phyloP scores from a whole-genome alignment of 306 rosid species.

The Prunus armeniaca region DNA sequence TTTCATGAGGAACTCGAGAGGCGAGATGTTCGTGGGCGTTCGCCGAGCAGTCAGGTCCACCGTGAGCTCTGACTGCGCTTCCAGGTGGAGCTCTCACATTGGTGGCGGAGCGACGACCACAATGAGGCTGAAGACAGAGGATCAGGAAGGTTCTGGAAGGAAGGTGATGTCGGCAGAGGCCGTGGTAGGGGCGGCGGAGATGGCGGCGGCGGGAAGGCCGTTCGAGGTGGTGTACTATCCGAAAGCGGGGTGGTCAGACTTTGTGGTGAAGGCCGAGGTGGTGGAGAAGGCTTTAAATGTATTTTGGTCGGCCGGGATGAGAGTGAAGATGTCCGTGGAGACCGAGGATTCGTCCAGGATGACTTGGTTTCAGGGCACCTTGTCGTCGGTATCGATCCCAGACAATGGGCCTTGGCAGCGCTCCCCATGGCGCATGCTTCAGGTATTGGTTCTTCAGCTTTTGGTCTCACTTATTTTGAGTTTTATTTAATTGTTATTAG shows the following conservation, averaged over 20 bases:
- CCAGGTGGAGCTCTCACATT: constrained; percentile 29
- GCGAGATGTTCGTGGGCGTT: constrained; percentile 49
- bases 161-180: constrained; percentile 32
- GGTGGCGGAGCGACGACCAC: constrained; percentile 9
- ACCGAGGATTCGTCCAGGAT: constrained; percentile 58
- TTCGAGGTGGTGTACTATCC: constrained; percentile 78
- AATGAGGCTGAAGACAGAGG: constrained; percentile 14
- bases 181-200: constrained; percentile 52
- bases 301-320: constrained; percentile 49
- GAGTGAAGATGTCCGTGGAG: constrained; percentile 65
- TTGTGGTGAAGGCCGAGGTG: constrained; percentile 58
- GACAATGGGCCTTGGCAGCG: constrained; percentile 39
- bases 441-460: constrained; percentile 33
- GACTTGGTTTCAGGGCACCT: constrained; percentile 63
- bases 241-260: constrained; percentile 52
- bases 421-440: constrained; percentile 78
- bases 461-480: background rate
- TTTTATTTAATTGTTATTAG: background rate
- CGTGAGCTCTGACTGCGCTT: background rate
- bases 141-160: constrained; percentile 18
- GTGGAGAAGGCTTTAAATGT: constrained; percentile 46
- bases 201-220: constrained; percentile 48
- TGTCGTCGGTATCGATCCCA: constrained; percentile 23
- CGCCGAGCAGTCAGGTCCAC: constrained; percentile 46
- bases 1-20: constrained; percentile 42